phyloP scores from a whole-genome alignment of 2,329 filamentous ascomycete genomes.

The Microsporum canis region DNA sequence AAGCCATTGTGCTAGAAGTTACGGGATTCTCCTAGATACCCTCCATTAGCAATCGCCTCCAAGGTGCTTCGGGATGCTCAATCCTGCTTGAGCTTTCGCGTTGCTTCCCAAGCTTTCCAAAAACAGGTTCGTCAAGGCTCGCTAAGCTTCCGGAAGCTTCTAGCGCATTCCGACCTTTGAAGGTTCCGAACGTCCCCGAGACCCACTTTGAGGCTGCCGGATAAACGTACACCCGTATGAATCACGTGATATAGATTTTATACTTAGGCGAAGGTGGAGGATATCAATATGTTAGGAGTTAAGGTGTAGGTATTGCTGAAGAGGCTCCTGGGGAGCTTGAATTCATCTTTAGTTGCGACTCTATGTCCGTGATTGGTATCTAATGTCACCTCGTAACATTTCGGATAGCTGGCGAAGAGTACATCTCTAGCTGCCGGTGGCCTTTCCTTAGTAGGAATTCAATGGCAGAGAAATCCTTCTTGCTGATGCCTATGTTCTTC shows the following conservation, averaged over 20 bases:
- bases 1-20: conserved; percentile 6
- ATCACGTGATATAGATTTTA: background rate
- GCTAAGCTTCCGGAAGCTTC: background rate
- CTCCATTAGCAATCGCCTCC: background rate
- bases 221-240: background rate
- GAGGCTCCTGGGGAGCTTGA: background rate
- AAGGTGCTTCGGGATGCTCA: background rate
- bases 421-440: conserved; percentile 66
- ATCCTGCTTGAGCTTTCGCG: background rate
- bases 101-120: background rate
- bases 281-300: background rate
- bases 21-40: background rate
- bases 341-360: background rate
- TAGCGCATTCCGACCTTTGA: background rate
- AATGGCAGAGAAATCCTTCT: conserved; percentile 74
- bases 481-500: conserved; percentile 56
- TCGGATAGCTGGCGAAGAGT: conserved; percentile 67
- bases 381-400: conserved; percentile 45
- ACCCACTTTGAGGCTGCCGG: background rate
- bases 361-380: background rate
- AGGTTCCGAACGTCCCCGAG: background rate
- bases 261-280: background rate
- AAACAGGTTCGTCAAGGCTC: background rate
- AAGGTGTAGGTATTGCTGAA: background rate
- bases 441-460: conserved; percentile 79